Base-by-base conservation (phyloP, 2,329 filamentous ascomycete species). In the Cercospora janseana region DNA sequence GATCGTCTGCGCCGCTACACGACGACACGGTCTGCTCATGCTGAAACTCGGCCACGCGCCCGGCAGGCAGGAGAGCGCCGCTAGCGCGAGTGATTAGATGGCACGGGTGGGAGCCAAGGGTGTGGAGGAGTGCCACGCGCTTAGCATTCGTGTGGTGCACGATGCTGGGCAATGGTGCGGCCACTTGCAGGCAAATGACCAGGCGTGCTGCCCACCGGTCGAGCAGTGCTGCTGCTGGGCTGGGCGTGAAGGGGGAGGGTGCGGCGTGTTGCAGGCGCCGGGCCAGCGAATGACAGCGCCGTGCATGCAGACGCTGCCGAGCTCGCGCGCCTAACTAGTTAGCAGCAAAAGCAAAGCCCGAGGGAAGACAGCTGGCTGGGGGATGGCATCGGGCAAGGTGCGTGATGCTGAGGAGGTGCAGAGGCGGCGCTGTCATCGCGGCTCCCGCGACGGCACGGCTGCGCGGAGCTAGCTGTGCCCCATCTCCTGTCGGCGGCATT, bases 271-370 rank as follows among this genome's bases (percentile, higher is more conserved):
- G 35, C 35, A 23, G 35, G 44, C 44, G 44, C 24, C 34, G 40
- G 15, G 32, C 15, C 44, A 40, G 24, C 44, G 34, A 47, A 47
- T 47, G 32, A 37, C 15, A 18, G 16, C 27, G 27, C n/a, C 21
- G n/a, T 32, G 41, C 41, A 27, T 46, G 29, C 15, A 13, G 29
- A 21, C 34, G 21, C 24, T 40, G 23, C 44, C 44, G 44, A 47
- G 44, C 44, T 47, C 32, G 44, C 44, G 44, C 44, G 44, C 34
- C 32, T 40, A 40, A 26, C 29, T 48, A 12, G 50, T 45, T 45
- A 46, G 29, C 42, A 4, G 15, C 18, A 20, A 34, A 35, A 27
- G 18, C 29, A 28, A 41, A 38, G 12, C 32, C 32, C 38, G n/a
- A n/a, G n/a, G n/a, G n/a, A n/a, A n/a, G n/a, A n/a, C n/a, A n/a